A percentile compares a stretch with the other conserved stretches of the same genome.
Conservation (phyloP, 2,329 filamentous ascomycete species). For the Penicillium digitatum region DNA sequence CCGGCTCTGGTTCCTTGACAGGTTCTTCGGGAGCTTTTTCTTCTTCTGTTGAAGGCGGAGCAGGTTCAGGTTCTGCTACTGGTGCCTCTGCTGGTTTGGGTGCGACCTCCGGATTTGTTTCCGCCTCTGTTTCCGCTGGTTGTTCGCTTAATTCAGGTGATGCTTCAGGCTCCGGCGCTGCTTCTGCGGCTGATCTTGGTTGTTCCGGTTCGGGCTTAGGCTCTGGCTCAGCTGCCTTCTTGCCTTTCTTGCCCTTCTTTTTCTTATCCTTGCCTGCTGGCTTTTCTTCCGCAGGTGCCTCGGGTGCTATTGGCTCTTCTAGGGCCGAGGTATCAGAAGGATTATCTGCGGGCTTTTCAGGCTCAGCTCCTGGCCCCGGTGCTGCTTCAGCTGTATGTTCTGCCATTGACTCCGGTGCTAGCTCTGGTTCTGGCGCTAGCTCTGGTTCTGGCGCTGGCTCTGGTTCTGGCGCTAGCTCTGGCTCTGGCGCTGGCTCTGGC, state of each 20-base stretch:
- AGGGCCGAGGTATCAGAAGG: neutral
- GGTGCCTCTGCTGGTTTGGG: constrained; percentile 8
- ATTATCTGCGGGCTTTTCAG: too few relatives aligned
- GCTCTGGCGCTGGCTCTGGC: too few relatives aligned
- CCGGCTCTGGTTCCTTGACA: constrained; percentile 10
- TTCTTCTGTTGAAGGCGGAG: neutral
- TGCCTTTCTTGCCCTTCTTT: constrained; percentile 13
- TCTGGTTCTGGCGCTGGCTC: too few relatives aligned
- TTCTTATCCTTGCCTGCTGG: constrained; percentile 13
- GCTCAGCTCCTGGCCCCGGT: too few relatives aligned
- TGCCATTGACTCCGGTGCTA: too few relatives aligned
- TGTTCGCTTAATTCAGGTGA: neutral
- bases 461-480: too few relatives aligned
- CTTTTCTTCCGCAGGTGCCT: constrained; percentile 4
- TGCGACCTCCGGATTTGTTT: constrained; percentile 8
- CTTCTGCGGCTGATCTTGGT: constrained; percentile 10
- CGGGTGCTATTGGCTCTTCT: neutral
- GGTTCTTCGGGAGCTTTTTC: neutral
- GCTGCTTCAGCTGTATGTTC: too few relatives aligned
- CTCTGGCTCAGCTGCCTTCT: constrained; percentile 8
- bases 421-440: too few relatives aligned
- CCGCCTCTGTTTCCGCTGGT: neutral
- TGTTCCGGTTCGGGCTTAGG: constrained; percentile 5
- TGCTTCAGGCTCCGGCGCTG: neutral
- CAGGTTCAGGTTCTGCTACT: neutral